Conservation (phyloP, 2,329 filamentous ascomycete genomes). For the Microascus cirrosus region DNA sequence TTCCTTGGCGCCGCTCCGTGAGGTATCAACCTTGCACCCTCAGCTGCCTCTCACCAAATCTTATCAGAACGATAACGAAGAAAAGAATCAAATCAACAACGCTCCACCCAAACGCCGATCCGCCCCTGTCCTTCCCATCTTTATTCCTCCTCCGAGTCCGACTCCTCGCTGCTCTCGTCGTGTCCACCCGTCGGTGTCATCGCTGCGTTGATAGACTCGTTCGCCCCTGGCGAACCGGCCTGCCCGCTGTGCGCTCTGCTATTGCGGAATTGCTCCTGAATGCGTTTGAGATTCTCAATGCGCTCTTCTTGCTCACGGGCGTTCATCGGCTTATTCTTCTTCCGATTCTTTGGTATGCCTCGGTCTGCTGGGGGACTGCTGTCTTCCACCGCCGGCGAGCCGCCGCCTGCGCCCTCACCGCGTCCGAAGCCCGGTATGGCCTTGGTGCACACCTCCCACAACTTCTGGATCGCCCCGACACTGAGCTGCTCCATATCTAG, state of each 20-base stretch:
- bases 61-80: background rate
- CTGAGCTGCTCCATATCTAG: slow-evolving; percentile 48
- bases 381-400: slow-evolving; percentile 10
- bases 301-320: slow-evolving; percentile 57
- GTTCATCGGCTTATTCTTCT: slow-evolving; percentile 69
- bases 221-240: slow-evolving; percentile 7
- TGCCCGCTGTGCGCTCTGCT: background rate
- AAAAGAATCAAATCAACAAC: background rate
- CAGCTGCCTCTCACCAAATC: background rate
- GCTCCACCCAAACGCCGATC: background rate
- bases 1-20: too few relatives aligned
- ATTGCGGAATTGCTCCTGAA: slow-evolving; percentile 24
- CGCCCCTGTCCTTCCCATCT: background rate
- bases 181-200: slow-evolving; percentile 1
- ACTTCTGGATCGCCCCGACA: slow-evolving; percentile 40
- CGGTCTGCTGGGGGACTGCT: slow-evolving; percentile 17
- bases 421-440: slow-evolving; percentile 28
- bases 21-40: background rate
- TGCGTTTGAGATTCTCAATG: slow-evolving; percentile 47
- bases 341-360: slow-evolving; percentile 34
- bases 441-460: slow-evolving; percentile 34
- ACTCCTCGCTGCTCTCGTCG: slow-evolving; percentile 21
- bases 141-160: slow-evolving; percentile 36
- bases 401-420: slow-evolving; percentile 13
- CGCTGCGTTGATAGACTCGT: slow-evolving; percentile 3